Evolutionary conservation across 139 green algal species (phyloP).

Genomic region (Trebouxia sp.): DNA sequence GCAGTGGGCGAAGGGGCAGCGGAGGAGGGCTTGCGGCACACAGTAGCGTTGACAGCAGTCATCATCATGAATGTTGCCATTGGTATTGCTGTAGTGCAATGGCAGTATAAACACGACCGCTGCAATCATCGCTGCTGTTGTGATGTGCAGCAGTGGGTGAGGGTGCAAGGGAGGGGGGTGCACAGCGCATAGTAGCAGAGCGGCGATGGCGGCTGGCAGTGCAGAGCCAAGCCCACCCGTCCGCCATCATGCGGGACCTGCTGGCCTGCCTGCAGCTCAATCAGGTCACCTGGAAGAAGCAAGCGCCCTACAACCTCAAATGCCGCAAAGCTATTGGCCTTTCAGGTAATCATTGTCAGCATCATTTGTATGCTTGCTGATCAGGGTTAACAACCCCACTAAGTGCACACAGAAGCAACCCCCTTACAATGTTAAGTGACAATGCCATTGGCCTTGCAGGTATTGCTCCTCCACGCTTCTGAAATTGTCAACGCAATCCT

Average conservation of each 20-base stretch:
- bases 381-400: background rate
- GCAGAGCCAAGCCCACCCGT: slow-evolving; percentile 74
- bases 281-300: slow-evolving; percentile 91
- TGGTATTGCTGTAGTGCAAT: background rate
- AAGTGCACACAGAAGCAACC: no score
- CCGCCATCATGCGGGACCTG: slow-evolving; percentile 84
- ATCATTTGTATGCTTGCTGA: background rate
- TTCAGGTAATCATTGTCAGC: background rate
- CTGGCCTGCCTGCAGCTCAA: slow-evolving; percentile 53
- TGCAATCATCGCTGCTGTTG: background rate
- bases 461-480: no score
- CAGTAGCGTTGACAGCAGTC: background rate
- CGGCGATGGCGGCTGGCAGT: slow-evolving; percentile 84
- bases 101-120: background rate
- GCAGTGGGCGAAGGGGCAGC: no score
- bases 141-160: slow-evolving; percentile 17
- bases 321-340: slow-evolving; percentile 69
- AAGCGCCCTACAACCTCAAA: slow-evolving; percentile 89
- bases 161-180: background rate
- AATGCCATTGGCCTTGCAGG: no score
- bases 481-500: no score
- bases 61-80: background rate
- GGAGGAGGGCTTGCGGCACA: no score
- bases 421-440: no score
- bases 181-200: slow-evolving; percentile 84